A percentile compares a stretch with the other conserved stretches of the same genome.
These are phyloP conservation scores for Corymbia citriodora DNA, from an alignment of 441 rosid species.

Conservation along the genomic window DNA sequence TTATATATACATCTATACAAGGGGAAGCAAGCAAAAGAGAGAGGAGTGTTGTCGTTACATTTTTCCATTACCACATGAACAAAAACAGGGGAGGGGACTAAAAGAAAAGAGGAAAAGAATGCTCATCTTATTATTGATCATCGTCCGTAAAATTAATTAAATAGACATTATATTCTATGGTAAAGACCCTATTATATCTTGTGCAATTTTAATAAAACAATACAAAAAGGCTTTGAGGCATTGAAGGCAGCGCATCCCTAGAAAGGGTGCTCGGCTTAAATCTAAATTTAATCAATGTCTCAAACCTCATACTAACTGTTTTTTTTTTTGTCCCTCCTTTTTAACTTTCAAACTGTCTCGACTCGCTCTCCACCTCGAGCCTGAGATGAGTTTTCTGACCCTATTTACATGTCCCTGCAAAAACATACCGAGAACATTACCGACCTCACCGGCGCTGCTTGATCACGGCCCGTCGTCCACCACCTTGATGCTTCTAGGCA, in stretches of 20 bases:
- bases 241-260: not conserved
- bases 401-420: not conserved
- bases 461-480: slow-evolving; percentile 37
- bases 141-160: not conserved
- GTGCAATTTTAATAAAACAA: not conserved
- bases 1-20: not conserved
- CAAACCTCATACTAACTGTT: not conserved
- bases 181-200: not conserved
- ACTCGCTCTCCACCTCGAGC: not conserved
- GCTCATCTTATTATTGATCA: not conserved
- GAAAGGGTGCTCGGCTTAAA: not conserved
- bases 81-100: not conserved
- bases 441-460: not conserved
- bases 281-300: not conserved
- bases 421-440: not conserved
- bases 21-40: no score
- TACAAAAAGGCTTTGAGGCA: not conserved
- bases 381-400: not conserved
- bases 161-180: not conserved
- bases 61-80: not conserved
- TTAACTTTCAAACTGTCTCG: not conserved
- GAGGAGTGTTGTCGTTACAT: not conserved
- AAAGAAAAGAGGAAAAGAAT: not conserved
- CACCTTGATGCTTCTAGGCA: slow-evolving; percentile 52
- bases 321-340: not conserved